Conservation (phyloP, 1,284 basidiomycete species). For the Boletus mariae region DNA sequence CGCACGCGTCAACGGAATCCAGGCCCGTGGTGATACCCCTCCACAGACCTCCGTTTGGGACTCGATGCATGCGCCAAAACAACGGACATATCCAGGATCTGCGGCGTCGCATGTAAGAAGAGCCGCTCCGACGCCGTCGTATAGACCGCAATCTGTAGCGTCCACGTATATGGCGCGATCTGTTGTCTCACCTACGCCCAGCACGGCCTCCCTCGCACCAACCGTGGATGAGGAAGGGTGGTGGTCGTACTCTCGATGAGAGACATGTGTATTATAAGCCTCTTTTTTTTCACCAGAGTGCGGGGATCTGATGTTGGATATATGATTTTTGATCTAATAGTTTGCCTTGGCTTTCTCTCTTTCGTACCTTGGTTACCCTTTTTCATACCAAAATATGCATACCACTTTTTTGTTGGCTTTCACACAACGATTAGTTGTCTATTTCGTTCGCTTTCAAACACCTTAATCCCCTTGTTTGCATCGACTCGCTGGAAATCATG, state of each 20-base stretch:
- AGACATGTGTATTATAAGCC: slow-evolving; percentile 14
- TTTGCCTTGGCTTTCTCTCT: not conserved
- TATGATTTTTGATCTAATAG: slow-evolving; percentile 30
- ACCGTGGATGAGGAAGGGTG: slow-evolving; percentile 72
- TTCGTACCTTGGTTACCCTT: not conserved
- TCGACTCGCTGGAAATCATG: slow-evolving; percentile 24
- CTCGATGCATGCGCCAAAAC: slow-evolving; percentile 67
- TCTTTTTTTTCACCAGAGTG: not conserved
- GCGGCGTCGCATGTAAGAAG: slow-evolving; percentile 38
- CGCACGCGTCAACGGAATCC: slow-evolving; percentile 25
- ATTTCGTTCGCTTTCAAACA: slow-evolving; percentile 1
- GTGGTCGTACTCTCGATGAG: slow-evolving; percentile 48
- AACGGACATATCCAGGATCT: slow-evolving; percentile 10
- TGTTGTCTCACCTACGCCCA: slow-evolving; percentile 67
- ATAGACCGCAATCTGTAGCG: slow-evolving; percentile 37
- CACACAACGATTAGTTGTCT: slow-evolving; percentile 8
- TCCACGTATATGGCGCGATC: slow-evolving; percentile 38
- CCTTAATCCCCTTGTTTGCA: slow-evolving; percentile 14
- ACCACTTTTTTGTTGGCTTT: slow-evolving; percentile 8
- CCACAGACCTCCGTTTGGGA: slow-evolving; percentile 62
- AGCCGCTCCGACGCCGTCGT: slow-evolving; percentile 28
- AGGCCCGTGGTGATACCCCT: slow-evolving; percentile 42
- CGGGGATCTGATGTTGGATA: slow-evolving; percentile 16
- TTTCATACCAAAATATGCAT: slow-evolving; percentile 3
- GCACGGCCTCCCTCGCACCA: slow-evolving; percentile 64